Conservation (phyloP, 306 rosid species). For the Phaseolus lunatus region DNA sequence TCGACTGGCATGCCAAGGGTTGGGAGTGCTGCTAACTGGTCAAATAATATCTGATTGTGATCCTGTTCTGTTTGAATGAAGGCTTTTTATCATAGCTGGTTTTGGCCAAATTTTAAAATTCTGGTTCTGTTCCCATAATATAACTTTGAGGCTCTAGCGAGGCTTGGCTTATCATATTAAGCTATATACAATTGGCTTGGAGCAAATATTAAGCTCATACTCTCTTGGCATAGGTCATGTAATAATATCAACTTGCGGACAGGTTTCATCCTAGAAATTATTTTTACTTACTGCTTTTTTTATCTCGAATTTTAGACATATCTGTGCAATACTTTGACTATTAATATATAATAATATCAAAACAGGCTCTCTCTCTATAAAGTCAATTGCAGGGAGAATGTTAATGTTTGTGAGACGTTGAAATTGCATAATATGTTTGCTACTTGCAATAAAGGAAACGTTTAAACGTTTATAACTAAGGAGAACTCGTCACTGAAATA, state of each 20-base stretch:
- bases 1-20: constrained; percentile 89
- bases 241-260: constrained; percentile 54
- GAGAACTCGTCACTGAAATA: not conserved
- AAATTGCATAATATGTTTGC: constrained; percentile 30
- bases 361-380: not conserved
- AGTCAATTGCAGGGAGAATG: not conserved
- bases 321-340: constrained; percentile 4
- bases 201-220: constrained; percentile 46
- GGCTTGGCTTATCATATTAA: constrained; percentile 41
- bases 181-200: constrained; percentile 41
- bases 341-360: not conserved
- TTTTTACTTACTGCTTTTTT: constrained; percentile 18
- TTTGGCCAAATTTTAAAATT: constrained; percentile 38
- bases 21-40: constrained; percentile 99
- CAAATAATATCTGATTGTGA: constrained; percentile 66
- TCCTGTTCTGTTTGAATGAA: constrained; percentile 30
- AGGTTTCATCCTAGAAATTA: constrained; percentile 27
- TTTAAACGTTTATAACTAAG: constrained; percentile 30
- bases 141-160: constrained; percentile 41
- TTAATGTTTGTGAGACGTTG: not conserved
- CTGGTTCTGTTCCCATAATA: constrained; percentile 41
- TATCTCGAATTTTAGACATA: not conserved
- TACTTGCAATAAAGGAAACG: constrained; percentile 18
- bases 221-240: constrained; percentile 46
- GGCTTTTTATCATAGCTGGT: constrained; percentile 46